Evolutionary conservation across 1,284 basidiomycete genomes (phyloP).

Genomic region (Tetrapyrgos nigripes): DNA sequence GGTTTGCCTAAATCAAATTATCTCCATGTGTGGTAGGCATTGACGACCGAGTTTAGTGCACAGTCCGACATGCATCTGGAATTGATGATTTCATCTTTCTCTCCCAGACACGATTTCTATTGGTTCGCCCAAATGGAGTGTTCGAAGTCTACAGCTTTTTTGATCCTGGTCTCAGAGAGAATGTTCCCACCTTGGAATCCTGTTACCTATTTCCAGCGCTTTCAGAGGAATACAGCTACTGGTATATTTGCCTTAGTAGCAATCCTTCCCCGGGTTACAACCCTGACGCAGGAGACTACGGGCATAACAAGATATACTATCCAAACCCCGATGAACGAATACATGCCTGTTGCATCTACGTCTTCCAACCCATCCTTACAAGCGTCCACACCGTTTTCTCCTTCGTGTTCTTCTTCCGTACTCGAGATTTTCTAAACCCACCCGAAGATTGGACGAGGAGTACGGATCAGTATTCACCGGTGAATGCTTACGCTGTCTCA

Average conservation of each 20-base stretch:
- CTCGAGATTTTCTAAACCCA: conserved; percentile 49
- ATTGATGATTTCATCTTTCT: conserved; percentile 61
- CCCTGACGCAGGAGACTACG: conserved; percentile 23
- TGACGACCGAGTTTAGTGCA: conserved; percentile 43
- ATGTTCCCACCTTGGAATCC: conserved; percentile 37
- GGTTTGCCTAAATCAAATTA: too few relatives aligned
- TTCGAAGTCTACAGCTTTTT: conserved; percentile 55
- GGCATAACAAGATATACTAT: conserved; percentile 43
- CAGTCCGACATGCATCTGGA: conserved; percentile 39
- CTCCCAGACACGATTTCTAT: conserved; percentile 47
- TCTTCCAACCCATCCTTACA: conserved; percentile 4
- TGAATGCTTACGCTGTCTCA: not conserved
- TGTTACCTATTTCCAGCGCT: conserved; percentile 49
- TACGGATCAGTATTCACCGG: conserved; percentile 5
- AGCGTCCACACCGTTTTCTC: conserved; percentile 41
- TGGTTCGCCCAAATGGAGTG: conserved; percentile 48
- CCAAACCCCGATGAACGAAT: conserved; percentile 52
- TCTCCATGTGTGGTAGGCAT: too few relatives aligned
- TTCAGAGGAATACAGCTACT: conserved; percentile 48
- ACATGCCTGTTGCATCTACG: conserved; percentile 41
- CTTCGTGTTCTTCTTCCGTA: conserved; percentile 56
- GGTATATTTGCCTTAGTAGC: conserved; percentile 55
- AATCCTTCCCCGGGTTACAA: conserved; percentile 49
- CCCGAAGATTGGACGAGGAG: conserved; percentile 35
- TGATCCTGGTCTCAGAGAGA: conserved; percentile 37